These are phyloP conservation scores for Scheffersomyces cryptocercus DNA, from an alignment of 1,139 yeast species.

Conservation along the genomic window DNA sequence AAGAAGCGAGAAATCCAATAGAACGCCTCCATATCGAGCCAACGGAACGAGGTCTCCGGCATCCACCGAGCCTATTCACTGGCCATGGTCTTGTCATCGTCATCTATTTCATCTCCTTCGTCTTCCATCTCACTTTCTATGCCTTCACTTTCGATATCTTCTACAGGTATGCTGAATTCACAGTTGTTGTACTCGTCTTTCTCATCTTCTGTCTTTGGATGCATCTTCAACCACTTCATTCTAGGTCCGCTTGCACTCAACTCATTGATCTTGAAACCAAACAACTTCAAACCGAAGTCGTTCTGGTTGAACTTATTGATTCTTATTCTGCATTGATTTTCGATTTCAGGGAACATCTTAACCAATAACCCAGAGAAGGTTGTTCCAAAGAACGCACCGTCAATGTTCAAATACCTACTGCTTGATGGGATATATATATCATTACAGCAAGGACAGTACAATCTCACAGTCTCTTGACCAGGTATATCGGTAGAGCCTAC, in stretches of 20 bases:
- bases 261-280: conserved; percentile 85
- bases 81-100: conserved; percentile 51
- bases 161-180: conserved; percentile 55
- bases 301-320: conserved; percentile 53
- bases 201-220: conserved; percentile 63
- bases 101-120: conserved; percentile 29
- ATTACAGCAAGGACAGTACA: conserved; percentile 92
- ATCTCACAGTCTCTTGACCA: conserved; percentile 86
- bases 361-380: conserved; percentile 91
- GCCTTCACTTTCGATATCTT: conserved; percentile 15
- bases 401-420: conserved; percentile 81
- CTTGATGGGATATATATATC: conserved; percentile 88
- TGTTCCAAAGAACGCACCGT: conserved; percentile 97
- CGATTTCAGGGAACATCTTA: conserved; percentile 84
- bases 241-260: conserved; percentile 81
- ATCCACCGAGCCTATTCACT: conserved; percentile 26
- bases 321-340: conserved; percentile 52
- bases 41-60: conserved; percentile 1
- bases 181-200: conserved; percentile 60
- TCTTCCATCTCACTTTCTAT: conserved; percentile 24
- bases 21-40: background rate
- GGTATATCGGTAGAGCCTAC: conserved; percentile 90
- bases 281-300: conserved; percentile 71
- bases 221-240: conserved; percentile 90
- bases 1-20: too few relatives aligned